Evolutionary conservation across 257 asterid species (phyloP), one percentile per base, ranked within the genome.

Genomic region (Apocynum venetum): DNA sequence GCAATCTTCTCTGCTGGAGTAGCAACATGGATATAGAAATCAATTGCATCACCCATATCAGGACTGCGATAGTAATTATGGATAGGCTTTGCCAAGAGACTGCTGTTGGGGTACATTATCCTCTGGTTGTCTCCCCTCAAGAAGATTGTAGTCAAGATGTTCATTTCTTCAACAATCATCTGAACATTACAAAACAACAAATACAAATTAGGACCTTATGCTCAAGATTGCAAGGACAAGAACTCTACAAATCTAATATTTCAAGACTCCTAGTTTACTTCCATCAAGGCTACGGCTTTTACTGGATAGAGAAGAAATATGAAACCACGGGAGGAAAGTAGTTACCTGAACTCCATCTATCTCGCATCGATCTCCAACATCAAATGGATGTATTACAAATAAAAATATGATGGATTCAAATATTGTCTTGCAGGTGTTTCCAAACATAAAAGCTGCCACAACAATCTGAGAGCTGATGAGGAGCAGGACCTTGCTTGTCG

Each of bases 151-250:
- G 92, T 91, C 81, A 94, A 80, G 81, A 94, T 94, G 86, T 94
- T 94, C 97, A 92, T 92, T 81, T 94, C 98, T 82, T 94, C 98
- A 14, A 94, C 98, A 67, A 94, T 38, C 94, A 94, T 85, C 98
- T 93, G 91, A 25, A 59, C 41, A 36, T 51, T 8, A 36, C 14
- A 31, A 36, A 72, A 2, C 20, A 11, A 77, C 9, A 76, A 15
- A 63, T 17, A 10, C 52, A 38, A 14, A 11, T 74, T 67, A 65
- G 73, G 43, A 53, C 13, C 12, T 25, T 0, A 25, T 25, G 31
- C 31, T 25, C 31, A 25, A 25, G 31, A 25, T 25, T 25, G 31
- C 31, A 25, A 25, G 31, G 31, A 25, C 31, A 25, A 25, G 31
- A 25, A 25, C 31, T 25, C 31, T 25, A 25, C 31, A 25, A 25